Base-by-base conservation (phyloP, 1,139 yeast genomes). In the Saccharomyces hybrid region DNA sequence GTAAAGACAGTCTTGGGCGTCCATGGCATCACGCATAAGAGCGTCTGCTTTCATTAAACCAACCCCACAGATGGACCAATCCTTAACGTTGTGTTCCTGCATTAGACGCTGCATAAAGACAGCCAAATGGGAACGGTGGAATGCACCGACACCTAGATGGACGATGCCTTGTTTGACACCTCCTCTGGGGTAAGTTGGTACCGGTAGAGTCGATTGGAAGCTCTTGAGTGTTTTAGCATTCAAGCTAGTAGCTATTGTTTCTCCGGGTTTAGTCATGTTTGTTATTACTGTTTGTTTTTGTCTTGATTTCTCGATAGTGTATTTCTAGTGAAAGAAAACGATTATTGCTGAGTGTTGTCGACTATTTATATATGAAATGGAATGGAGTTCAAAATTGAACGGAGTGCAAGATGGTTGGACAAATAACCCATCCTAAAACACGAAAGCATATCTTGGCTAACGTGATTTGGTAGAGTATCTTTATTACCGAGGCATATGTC, bases 41-140 rank as follows among this genome's bases (percentile, higher is more conserved):
- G 54, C 51, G 16, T 52, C 54, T 7, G 44, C 27, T n/a, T 52
- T 52, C 48, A 52, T 32, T 29, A 52, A 41, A 26, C 54, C 54
- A 11, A 52, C 54, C 14, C 54, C 54, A 28, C 54, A 52, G n/a
- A 52, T 52, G 4, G 54, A 38, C 54, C 54, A 52, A 27, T 52
- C 54, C 31, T 52, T 52, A n/a, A 32, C 16, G 19, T 29, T 44
- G 49, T 52, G 42, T 7, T 52, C 41, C 47, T 52, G 46, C 46
- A 52, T 56, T 57, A 52, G 55, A 51, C 50, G 56, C 53, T 47
- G 58, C 55, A 44, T 48, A 48, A 51, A 54, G 38, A 51, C 55
- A 42, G 51, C 51, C 51, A 42, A 49, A 47, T 48, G 52, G 24
- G 53, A 53, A 51, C 50, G 49, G 21, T 52, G 54, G 21, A 52